Percentiles rank a stretch among this genome's conserved stretches.
Conservation (phyloP, 2,329 filamentous ascomycete species). For the Aaosphaeria pasadenensis region DNA sequence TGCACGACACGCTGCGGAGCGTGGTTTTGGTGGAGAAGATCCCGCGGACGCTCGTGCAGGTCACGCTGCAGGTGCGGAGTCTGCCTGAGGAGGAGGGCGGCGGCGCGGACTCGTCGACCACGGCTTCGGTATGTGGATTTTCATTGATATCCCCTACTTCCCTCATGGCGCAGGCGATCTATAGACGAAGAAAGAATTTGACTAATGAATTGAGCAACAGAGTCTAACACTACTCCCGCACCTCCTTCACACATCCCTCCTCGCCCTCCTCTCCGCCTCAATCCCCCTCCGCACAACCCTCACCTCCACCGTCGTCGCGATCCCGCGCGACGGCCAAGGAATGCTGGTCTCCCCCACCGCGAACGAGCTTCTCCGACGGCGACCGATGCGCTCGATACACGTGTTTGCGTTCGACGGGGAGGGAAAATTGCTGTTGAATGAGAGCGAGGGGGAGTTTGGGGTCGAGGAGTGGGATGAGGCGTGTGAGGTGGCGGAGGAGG, state of each 20-base stretch:
- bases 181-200: too few relatives aligned
- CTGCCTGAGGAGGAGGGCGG: conserved; percentile 64
- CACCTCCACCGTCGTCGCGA: conserved; percentile 75
- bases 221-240: conserved; percentile 78
- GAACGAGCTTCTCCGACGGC: conserved; percentile 59
- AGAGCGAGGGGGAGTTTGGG: conserved; percentile 79
- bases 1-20: conserved; percentile 70
- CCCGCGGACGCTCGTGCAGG: conserved; percentile 73
- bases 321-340: conserved; percentile 57
- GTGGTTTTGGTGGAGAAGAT: conserved; percentile 73
- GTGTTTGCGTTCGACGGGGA: conserved; percentile 70
- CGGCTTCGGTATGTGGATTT: too few relatives aligned
- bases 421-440: conserved; percentile 71
- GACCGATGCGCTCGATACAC: conserved; percentile 78
- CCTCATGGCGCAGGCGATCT: too few relatives aligned
- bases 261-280: conserved; percentile 77
- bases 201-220: too few relatives aligned
- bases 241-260: conserved; percentile 78
- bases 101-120: too few relatives aligned
- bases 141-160: too few relatives aligned
- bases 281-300: conserved; percentile 77
- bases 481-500: conserved; percentile 60
- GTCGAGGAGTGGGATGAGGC: conserved; percentile 72
- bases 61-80: conserved; percentile 73
- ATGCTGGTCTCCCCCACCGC: conserved; percentile 55